Base-by-base conservation (phyloP, 768 basidiomycete species). In the Phylloporus rhodoxanthus region DNA sequence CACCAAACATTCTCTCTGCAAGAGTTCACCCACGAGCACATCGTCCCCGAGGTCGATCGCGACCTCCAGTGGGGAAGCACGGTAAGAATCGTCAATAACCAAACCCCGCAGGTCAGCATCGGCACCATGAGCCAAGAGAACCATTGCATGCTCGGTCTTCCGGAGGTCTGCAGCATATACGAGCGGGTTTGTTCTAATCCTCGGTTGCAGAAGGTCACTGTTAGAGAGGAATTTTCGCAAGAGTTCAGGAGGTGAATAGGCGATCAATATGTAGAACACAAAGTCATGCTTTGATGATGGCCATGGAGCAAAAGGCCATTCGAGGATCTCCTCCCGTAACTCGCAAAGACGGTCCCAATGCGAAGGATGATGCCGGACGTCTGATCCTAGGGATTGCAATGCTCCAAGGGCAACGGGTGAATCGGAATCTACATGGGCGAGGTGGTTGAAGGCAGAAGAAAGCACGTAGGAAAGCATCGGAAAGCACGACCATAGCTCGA, bases 131-230 rank as follows among this genome's bases (percentile, higher is more conserved):
- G 19, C 4, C 10, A 51, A 25, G 17, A 51, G 43, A 1, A 19
- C 11, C 8, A 25, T 26, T 32, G 48, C 45, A 19, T 57, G 55
- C 1, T 52, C 38, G 4, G 43, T 29, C 20, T 50, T 56, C 8
- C 26, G 29, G 8, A 44, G 43, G 7, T 47, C 40, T 6, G 50
- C 30, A 8, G 50, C 50, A 34, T 57, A 57, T n/a, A 57, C 25
- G 1, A 57, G 48, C 0, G 56, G 51, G 4, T 42, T 53, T 2
- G 53, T 59, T 14, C 52, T 30, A 4, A 21, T 17, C 7, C 48
- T 49, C 13, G 42, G 34, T 2, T 43, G 23, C 19, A 49, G 0
- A 10, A 8, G 19, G 8, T 2, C 8, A 17, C 7, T 0, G 8
- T 2, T 15, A 8, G 38, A 33, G 2, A 51, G 26, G 20, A 46